phyloP scores from a whole-genome alignment of 2,329 filamentous ascomycete genomes.

The Thielaviopsis euricoi region DNA sequence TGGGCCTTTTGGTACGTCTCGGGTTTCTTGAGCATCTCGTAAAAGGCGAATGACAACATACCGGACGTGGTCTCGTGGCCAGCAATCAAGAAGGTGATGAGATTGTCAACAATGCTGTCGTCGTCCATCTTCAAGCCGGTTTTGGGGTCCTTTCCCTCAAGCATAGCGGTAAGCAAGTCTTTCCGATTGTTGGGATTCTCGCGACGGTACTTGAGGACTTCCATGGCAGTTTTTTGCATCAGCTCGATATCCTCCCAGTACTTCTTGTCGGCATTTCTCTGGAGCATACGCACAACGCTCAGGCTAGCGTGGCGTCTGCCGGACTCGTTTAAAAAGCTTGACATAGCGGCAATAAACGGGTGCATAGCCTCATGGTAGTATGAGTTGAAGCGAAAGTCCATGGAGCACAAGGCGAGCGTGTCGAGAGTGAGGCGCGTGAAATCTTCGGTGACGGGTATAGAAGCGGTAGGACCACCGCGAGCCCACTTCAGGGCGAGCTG shows the following conservation, averaged over 20 bases:
- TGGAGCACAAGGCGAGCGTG: slow-evolving; percentile 53
- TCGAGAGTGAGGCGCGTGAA: slow-evolving; percentile 61
- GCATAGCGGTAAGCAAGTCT: slow-evolving; percentile 54
- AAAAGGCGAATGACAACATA: slow-evolving; percentile 47
- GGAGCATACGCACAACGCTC: slow-evolving; percentile 30
- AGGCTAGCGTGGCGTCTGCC: slow-evolving; percentile 30
- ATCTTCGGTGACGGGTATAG: slow-evolving; percentile 46
- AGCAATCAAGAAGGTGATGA: slow-evolving; percentile 57
- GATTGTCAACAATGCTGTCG: slow-evolving; percentile 47
- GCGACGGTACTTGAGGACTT: slow-evolving; percentile 44
- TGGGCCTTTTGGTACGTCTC: slow-evolving; percentile 42
- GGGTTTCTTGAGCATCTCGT: slow-evolving; percentile 47
- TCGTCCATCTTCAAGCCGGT: slow-evolving; percentile 50
- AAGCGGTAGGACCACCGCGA: slow-evolving; percentile 37
- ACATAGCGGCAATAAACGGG: slow-evolving; percentile 54
- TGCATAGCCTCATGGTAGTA: slow-evolving; percentile 55
- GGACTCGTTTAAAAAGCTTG: slow-evolving; percentile 40
- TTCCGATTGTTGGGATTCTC: slow-evolving; percentile 38
- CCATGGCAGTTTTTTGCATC: slow-evolving; percentile 36
- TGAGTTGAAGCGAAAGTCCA: slow-evolving; percentile 58
- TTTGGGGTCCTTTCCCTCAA: slow-evolving; percentile 48
- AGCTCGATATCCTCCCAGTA: slow-evolving; percentile 37
- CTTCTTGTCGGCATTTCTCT: slow-evolving; percentile 30
- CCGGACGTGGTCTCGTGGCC: slow-evolving; percentile 59
- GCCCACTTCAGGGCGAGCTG: slow-evolving; percentile 55